Evolutionary conservation across 768 basidiomycete species (phyloP), one percentile per base, ranked within the genome.

Genomic region (Tephrocybe sp.): DNA sequence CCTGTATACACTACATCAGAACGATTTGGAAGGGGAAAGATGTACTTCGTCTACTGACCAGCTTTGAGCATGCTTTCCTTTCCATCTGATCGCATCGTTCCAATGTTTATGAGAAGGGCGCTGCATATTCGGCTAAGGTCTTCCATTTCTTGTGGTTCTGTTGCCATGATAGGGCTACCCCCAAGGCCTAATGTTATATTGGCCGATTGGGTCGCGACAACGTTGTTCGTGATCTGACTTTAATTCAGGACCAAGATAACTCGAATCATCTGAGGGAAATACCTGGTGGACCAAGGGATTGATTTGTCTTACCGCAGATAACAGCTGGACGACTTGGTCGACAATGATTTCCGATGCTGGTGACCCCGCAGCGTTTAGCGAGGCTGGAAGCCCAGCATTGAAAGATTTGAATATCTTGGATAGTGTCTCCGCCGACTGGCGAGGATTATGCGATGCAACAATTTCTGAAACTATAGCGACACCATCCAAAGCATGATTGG

Each of bases 141-240:
- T 22, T 80, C 76, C 77, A 93, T 92, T 63, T 97, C 94, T 50
- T 78, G 73, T 0, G 85, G 77, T 19, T 86, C 82, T 16, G 88
- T 86, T 2, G 94, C 89, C 94, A 97, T 97, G 62, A 97, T 94
- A 0, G 94, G 94, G 51, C 90, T 93, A 12, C 84, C 92, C 15
- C 89, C 88, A 3, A 97, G 60, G 0, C 92, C 91, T 5, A 97
- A 76, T 1, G 93, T 95, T 1, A 88, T 78, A 61, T 95, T 97
- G 18, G 93, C 92, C 4, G 87, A 90, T 69, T 94, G 93, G 16
- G 84, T 94, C 16, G 84, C 81, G 24, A 92, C 91, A 13, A 97
- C 93, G 16, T 75, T 83, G 60, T 95, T 92, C 3, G 93, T 94
- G 52, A 95, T 93, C 91, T 94, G 27, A 25, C 7, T 9, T 37